phyloP scores from a whole-genome alignment of 768 basidiomycete species.

The Pholiota conissans region DNA sequence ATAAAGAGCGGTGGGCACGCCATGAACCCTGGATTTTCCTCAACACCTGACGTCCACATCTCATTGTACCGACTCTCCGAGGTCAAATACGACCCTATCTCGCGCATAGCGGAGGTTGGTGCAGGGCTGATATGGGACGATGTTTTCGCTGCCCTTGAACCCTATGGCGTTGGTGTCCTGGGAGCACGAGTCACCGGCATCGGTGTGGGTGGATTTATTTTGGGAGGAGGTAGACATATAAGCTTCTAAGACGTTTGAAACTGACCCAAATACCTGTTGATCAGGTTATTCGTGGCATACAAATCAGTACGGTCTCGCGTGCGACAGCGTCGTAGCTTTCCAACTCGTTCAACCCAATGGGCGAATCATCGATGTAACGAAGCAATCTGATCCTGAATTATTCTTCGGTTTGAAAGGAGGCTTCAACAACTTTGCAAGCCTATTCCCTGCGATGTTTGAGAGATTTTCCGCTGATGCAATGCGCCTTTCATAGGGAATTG shows the following conservation, averaged over 20 bases:
- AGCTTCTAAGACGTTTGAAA: neutral
- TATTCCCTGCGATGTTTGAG: too few species aligned
- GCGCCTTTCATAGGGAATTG: constrained; percentile 34
- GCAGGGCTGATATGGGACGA: constrained; percentile 64
- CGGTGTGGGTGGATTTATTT: constrained; percentile 59
- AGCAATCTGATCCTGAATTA: constrained; percentile 1
- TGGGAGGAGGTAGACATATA: constrained; percentile 53
- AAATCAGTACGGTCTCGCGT: constrained; percentile 36
- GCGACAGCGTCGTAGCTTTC: constrained; percentile 1
- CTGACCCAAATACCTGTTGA: neutral
- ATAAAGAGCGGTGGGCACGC: constrained; percentile 65
- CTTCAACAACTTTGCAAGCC: constrained; percentile 1
- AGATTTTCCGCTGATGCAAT: neutral
- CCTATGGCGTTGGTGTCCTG: constrained; percentile 50
- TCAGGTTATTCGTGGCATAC: constrained; percentile 64
- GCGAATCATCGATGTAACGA: neutral
- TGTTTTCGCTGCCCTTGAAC: constrained; percentile 52
- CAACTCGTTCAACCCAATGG: constrained; percentile 6
- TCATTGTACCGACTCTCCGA: constrained; percentile 49
- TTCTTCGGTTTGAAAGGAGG: constrained; percentile 5
- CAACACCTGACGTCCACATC: constrained; percentile 60
- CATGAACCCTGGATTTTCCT: constrained; percentile 56
- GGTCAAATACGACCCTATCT: constrained; percentile 38
- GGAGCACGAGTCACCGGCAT: constrained; percentile 60
- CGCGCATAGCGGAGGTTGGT: constrained; percentile 42